A percentile compares a stretch with the other conserved stretches of the same genome.
Conservation (phyloP, 2,329 filamentous ascomycete genomes). For the Rhynchosporium graminicola region DNA sequence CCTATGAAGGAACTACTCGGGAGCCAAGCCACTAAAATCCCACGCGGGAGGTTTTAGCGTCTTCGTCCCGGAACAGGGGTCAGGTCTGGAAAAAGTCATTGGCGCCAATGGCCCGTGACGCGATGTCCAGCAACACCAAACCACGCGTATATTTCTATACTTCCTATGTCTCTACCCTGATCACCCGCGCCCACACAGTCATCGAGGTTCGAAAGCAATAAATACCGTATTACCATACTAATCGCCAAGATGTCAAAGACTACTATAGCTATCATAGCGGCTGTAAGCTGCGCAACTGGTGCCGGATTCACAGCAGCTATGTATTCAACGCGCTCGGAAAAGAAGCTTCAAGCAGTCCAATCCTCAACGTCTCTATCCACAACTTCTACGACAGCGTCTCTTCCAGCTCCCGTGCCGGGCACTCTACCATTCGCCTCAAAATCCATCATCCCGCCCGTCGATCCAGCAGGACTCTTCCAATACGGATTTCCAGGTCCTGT, state of each 20-base stretch:
- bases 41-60: too few species aligned
- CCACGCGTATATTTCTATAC: constrained; percentile 31
- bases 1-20: too few species aligned
- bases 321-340: constrained; percentile 58
- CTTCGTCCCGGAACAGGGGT: background rate
- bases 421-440: constrained; percentile 34
- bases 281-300: constrained; percentile 73
- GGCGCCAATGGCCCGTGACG: constrained; percentile 24
- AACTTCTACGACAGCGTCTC: constrained; percentile 33
- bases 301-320: constrained; percentile 71
- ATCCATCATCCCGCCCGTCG: constrained; percentile 55
- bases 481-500: constrained; percentile 93
- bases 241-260: constrained; percentile 70
- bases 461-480: constrained; percentile 76
- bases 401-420: constrained; percentile 36
- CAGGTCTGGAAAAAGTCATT: constrained; percentile 10
- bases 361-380: constrained; percentile 33
- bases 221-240: constrained; percentile 22
- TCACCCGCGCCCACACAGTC: constrained; percentile 21
- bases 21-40: too few species aligned
- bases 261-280: constrained; percentile 73
- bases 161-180: constrained; percentile 31
- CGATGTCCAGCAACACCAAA: constrained; percentile 24
- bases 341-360: constrained; percentile 43
- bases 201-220: constrained; percentile 26